phyloP scores from a whole-genome alignment of 2,329 filamentous ascomycete species.

The Fusarium sp. region DNA sequence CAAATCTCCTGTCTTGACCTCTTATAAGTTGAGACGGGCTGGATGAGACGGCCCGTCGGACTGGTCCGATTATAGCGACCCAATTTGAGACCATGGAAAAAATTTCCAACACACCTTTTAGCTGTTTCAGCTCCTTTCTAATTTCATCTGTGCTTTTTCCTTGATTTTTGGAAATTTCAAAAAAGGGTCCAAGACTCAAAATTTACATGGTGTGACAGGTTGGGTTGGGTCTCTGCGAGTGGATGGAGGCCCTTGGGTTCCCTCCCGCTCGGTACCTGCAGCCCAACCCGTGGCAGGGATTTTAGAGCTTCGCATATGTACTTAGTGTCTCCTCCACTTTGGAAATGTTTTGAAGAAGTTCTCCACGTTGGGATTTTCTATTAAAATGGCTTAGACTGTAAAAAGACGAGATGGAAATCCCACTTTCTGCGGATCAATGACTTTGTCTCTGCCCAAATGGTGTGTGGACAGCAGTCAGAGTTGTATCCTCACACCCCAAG shows the following conservation, averaged over 20 bases:
- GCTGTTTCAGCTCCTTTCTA: slow-evolving; percentile 8
- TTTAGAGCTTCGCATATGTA: slow-evolving; percentile 9
- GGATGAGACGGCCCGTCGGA: slow-evolving; percentile 19
- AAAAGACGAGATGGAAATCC: slow-evolving; percentile 11
- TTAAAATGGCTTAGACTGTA: slow-evolving; percentile 9
- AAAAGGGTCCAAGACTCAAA: slow-evolving; percentile 22
- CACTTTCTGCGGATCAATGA: slow-evolving; percentile 13
- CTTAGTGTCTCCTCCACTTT: slow-evolving; percentile 28
- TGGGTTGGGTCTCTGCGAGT: slow-evolving; percentile 29
- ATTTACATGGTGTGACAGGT: slow-evolving; percentile 26
- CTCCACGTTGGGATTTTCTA: slow-evolving; percentile 10
- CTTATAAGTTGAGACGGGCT: slow-evolving; percentile 15
- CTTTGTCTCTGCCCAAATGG: slow-evolving; percentile 12
- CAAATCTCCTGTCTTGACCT: slow-evolving; percentile 29
- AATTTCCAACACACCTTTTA: background rate
- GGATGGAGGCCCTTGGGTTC: slow-evolving; percentile 31
- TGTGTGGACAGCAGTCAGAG: background rate
- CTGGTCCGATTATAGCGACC: slow-evolving; percentile 21
- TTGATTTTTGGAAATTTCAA: slow-evolving; percentile 17
- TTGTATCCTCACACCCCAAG: slow-evolving; percentile 15
- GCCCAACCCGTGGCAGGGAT: slow-evolving; percentile 33
- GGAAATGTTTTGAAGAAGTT: background rate
- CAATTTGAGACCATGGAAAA: slow-evolving; percentile 18
- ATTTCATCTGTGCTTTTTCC: slow-evolving; percentile 4
- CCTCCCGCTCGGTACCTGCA: slow-evolving; percentile 38